Conservation (phyloP, 2,329 filamentous ascomycete species). For the Talaromyces sp. region DNA sequence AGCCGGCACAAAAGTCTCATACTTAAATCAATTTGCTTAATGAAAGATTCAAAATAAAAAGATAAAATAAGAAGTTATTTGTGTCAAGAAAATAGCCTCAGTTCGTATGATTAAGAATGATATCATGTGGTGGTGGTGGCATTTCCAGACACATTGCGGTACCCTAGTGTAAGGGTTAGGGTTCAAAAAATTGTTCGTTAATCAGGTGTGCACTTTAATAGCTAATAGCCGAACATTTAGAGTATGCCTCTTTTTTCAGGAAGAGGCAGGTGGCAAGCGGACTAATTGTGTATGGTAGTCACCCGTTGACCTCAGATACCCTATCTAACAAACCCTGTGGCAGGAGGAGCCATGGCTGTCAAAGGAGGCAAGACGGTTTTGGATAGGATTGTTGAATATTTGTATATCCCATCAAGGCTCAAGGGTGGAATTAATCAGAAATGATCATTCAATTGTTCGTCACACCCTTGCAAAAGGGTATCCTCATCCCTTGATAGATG, state of each 20-base stretch:
- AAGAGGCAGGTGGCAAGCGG: too few species aligned
- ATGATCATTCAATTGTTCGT: background rate
- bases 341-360: background rate
- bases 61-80: background rate
- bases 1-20: background rate
- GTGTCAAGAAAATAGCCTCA: background rate
- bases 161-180: background rate
- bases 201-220: too few species aligned
- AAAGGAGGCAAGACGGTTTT: too few species aligned
- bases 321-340: background rate
- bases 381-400: too few species aligned
- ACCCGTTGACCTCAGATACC: too few species aligned
- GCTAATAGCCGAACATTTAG: too few species aligned
- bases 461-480: background rate
- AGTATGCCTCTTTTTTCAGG: too few species aligned
- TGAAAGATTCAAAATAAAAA: background rate
- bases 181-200: too few species aligned
- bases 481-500: background rate
- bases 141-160: background rate
- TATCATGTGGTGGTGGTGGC: slow-evolving; percentile 12
- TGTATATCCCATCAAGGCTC: too few species aligned
- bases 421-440: background rate
- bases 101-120: slow-evolving; percentile 5
- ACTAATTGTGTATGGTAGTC: too few species aligned
- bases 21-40: too few species aligned